A percentile compares a stretch with the other conserved stretches of the same genome.
phyloP scores from a whole-genome alignment of 352 stramenopile species.

The Phytopythium montanum region DNA sequence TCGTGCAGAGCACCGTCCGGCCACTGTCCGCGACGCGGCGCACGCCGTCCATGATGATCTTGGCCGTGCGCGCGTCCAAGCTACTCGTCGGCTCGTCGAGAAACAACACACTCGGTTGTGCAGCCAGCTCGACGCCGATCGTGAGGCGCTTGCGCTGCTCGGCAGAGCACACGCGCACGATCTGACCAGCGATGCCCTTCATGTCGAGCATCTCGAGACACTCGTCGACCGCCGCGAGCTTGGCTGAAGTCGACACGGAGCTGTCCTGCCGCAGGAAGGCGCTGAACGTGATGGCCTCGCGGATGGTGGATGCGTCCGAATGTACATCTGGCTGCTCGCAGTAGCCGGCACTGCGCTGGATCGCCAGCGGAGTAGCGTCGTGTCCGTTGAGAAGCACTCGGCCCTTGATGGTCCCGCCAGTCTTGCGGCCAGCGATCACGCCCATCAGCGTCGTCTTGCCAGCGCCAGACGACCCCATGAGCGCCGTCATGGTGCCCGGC shows the following conservation, averaged over 20 bases:
- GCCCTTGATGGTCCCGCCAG: conserved; percentile 65
- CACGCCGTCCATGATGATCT: conserved; percentile 78
- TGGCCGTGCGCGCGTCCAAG: conserved; percentile 71
- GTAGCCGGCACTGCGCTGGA: conserved; percentile 28
- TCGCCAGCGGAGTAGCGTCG: conserved; percentile 22
- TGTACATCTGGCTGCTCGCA: conserved; percentile 84
- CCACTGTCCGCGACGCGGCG: conserved; percentile 62
- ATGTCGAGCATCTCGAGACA: conserved; percentile 26
- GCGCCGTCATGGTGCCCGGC: conserved; percentile 40
- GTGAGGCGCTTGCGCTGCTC: conserved; percentile 47
- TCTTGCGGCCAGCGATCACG: conserved; percentile 90
- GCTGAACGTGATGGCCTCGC: conserved; percentile 85
- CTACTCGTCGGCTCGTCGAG: conserved; percentile 71
- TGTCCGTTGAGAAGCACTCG: conserved; percentile 85
- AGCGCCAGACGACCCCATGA: conserved; percentile 57
- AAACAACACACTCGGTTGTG: conserved; percentile 79
- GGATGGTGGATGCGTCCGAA: conserved; percentile 78
- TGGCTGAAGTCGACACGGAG: conserved; percentile 19
- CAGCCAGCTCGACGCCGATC: conserved; percentile 65
- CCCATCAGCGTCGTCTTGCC: conserved; percentile 93
- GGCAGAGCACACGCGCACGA: conserved; percentile 27
- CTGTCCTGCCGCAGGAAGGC: conserved; percentile 55
- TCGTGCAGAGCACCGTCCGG: conserved; percentile 77
- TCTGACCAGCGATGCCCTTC: conserved; percentile 24
- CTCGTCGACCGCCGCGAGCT: conserved; percentile 27